These are phyloP conservation scores for Boletus bicolor DNA, from an alignment of 768 basidiomycete genomes.

Conservation along the genomic window DNA sequence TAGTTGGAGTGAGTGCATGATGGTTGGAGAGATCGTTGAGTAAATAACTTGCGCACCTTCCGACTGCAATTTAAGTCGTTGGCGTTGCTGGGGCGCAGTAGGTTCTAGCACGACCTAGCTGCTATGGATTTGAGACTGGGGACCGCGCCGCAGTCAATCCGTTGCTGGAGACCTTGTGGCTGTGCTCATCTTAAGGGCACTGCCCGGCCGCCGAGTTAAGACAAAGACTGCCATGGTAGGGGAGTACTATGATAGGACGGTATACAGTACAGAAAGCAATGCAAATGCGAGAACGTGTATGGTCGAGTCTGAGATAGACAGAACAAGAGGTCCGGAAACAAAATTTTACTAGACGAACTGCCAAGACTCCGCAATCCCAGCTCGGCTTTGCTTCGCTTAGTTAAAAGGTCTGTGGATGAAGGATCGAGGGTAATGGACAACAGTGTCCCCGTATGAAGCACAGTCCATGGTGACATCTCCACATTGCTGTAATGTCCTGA, in stretches of 20 bases:
- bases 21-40: not conserved
- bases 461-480: not conserved
- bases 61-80: not conserved
- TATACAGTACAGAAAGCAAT: too few species aligned
- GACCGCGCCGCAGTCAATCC: not conserved
- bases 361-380: not conserved
- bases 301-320: too few species aligned
- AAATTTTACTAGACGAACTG: not conserved
- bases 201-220: not conserved
- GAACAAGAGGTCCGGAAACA: not conserved
- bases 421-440: not conserved
- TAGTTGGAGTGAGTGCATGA: constrained; percentile 5
- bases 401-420: not conserved
- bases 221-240: not conserved
- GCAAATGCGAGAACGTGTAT: too few species aligned
- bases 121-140: not conserved
- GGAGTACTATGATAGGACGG: too few species aligned
- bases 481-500: not conserved
- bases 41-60: not conserved
- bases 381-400: not conserved
- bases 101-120: not conserved
- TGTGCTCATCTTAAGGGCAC: not conserved
- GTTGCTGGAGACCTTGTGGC: not conserved
- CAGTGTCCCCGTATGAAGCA: not conserved
- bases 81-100: constrained; percentile 4